Evolutionary conservation across 805 yeast genomes (phyloP), one percentile per base, ranked within the genome.

Genomic region (Metschnikowia cubensis): DNA sequence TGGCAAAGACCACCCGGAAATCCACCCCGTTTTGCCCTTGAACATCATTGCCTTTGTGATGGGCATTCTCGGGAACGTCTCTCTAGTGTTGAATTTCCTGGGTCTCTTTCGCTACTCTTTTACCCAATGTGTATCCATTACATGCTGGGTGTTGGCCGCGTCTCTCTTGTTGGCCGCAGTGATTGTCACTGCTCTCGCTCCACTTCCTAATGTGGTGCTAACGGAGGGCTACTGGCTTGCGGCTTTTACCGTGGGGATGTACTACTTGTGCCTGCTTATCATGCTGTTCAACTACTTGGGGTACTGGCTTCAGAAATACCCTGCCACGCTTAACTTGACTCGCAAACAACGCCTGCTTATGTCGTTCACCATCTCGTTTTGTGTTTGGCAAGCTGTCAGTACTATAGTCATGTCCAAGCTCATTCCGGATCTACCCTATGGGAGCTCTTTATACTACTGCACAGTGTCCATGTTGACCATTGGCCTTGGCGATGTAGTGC

Each of bases 191-290:
- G 62, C 71, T 42, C 44, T 15, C 20, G 17, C 38, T 32, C 46
- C 51, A 29, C 35, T 18, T 17, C 15, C 46, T 2, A n/a, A 7
- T 18, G 25, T 49, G 5, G 48, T 31, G 18, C 18, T 50, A 45
- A 70, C 88, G 0, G 84, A 81, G 55, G 96, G 95, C 1, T 89
- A 79, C 62, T 89, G 91, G 90, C 85, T 76, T 64, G 96, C 89
- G 0, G 79, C 80, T 0, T 67, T 85, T 52, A 87, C 96, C 0
- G 75, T 81, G 3, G 68, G 75, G 1, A 66, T 87, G 22, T 89
- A 90, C 64, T 76, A 80, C 51, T 42, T 69, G 5, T 85, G 91
- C 56, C 74, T 83, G 3, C 17, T 73, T 1, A 63, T 83, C 14
- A 70, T 88, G 41, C 49, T 74, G 1, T 53, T 81, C 34, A 89